phyloP scores from a whole-genome alignment of 345 rosid species.

The Aegle marmelos region DNA sequence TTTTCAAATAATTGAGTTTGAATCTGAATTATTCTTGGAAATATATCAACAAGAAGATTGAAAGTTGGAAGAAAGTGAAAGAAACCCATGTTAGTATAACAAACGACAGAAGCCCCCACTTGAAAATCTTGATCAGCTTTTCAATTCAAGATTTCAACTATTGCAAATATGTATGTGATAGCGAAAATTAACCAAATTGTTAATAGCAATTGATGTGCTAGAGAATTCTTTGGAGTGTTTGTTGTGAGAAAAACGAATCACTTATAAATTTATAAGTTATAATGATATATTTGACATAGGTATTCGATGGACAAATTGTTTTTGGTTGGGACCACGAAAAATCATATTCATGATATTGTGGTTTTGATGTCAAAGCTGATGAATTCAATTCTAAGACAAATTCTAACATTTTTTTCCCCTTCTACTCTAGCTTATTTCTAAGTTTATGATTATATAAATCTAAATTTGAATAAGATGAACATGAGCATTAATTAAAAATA shows the following conservation, averaged over 20 bases:
- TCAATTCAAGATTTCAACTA: constrained; percentile 3
- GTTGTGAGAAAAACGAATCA: neutral
- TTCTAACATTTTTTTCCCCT: no score
- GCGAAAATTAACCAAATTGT: neutral
- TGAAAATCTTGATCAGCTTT: constrained; percentile 5
- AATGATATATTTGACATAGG: neutral
- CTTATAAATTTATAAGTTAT: no score
- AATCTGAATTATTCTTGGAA: constrained; percentile 4
- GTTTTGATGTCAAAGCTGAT: neutral
- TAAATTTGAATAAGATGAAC: no score
- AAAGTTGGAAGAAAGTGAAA: constrained; percentile 8
- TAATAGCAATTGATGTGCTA: neutral
- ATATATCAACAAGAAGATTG: neutral
- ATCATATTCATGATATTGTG: neutral
- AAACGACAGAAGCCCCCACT: constrained; percentile 18
- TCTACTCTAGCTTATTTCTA: no score
- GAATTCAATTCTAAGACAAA: neutral
- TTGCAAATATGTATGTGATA: neutral
- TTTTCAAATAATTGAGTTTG: constrained; percentile 21
- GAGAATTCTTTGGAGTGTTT: neutral
- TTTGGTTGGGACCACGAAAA: neutral
- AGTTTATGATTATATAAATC: neutral
- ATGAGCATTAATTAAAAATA: no score
- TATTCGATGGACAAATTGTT: neutral
- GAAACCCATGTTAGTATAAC: constrained; percentile 4